Conservation (phyloP, 2,329 filamentous ascomycete genomes). For the Aspergillus novoparasiticus region DNA sequence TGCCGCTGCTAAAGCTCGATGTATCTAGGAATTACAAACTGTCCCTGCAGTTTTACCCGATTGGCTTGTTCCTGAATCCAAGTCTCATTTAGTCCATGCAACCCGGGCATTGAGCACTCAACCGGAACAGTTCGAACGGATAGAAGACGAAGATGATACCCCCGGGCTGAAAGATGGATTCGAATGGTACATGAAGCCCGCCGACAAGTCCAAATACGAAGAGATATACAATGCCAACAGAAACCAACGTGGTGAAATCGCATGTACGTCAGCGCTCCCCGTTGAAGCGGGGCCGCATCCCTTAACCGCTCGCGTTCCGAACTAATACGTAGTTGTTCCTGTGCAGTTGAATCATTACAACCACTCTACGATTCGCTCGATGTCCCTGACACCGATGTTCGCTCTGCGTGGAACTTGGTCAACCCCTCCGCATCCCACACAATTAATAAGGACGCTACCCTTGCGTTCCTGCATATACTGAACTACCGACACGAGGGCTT, state of each 20-base stretch:
- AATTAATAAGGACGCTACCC: constrained; percentile 91
- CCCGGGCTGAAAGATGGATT: constrained; percentile 92
- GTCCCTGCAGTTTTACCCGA: constrained; percentile 86
- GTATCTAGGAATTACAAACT: constrained; percentile 75
- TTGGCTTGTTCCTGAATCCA: constrained; percentile 96
- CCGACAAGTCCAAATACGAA: constrained; percentile 91
- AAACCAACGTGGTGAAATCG: constrained; percentile 80
- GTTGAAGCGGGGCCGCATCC: background rate
- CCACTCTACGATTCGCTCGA: constrained; percentile 75
- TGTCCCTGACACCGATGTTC: constrained; percentile 75
- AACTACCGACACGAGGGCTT: constrained; percentile 95
- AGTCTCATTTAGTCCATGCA: constrained; percentile 86
- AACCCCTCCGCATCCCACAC: constrained; percentile 82
- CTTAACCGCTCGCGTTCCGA: background rate
- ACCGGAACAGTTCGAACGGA: constrained; percentile 79
- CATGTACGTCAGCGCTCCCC: constrained; percentile 59
- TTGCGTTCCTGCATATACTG: constrained; percentile 95
- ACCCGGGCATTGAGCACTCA: constrained; percentile 76
- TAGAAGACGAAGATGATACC: constrained; percentile 77
- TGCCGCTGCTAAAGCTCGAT: background rate
- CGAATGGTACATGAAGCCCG: constrained; percentile 98
- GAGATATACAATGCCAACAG: constrained; percentile 94
- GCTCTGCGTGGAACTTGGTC: constrained; percentile 94
- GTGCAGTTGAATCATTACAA: constrained; percentile 71
- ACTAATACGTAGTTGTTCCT: constrained; percentile 24